Base-by-base conservation (phyloP, 2,329 filamentous ascomycete species). In the Penicillium sp. region DNA sequence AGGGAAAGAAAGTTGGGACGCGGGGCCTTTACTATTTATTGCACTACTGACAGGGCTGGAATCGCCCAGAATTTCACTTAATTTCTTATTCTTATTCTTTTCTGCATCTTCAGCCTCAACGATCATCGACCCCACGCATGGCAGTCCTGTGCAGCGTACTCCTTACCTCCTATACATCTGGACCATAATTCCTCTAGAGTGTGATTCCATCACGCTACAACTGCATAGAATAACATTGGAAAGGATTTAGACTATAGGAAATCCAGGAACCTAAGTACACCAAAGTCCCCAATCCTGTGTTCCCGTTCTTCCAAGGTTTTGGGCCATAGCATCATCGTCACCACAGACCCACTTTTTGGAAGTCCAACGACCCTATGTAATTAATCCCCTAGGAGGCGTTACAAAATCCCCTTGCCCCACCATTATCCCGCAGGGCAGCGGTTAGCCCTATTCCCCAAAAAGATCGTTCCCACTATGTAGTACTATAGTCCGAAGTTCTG, bases 321-420 rank as follows among this genome's bases (percentile, higher is more conserved):
- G 48, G 19, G 27, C 33, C 27, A 49, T 49, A 49, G 48, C 48
- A 49, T 49, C 48, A 49, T 42, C 48, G 48, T 49, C 48, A 49
- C 48, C 48, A 35, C 29, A 39, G 39, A 42, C 39, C 39, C 39
- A 46, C 44, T 26, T 46, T 44, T 39, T 39, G 16, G 35, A 19
- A 19, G 35, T 39, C 35, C 14, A 39, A 39, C 35, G 35, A 39
- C 35, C 35, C 35, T 19, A 19, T 19, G n/a, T 19, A 39, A 19
- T 39, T 9, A 19, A 39, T 9, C 26, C 26, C 26, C 16, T 16
- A 37, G 33, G 22, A 16, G 42, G 42, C 42, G 42, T 44, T 29
- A 46, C 44, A 46, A 29, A 46, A 26, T 27, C 43, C 43, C 44
- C 45, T 9, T 46, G 26, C 45, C 45, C 45, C 45, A 47, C 45